These are phyloP conservation scores for Sphagnum magellanicum DNA, from an alignment of 228 moss, liverwort and hornwort species.

Conservation along the genomic window DNA sequence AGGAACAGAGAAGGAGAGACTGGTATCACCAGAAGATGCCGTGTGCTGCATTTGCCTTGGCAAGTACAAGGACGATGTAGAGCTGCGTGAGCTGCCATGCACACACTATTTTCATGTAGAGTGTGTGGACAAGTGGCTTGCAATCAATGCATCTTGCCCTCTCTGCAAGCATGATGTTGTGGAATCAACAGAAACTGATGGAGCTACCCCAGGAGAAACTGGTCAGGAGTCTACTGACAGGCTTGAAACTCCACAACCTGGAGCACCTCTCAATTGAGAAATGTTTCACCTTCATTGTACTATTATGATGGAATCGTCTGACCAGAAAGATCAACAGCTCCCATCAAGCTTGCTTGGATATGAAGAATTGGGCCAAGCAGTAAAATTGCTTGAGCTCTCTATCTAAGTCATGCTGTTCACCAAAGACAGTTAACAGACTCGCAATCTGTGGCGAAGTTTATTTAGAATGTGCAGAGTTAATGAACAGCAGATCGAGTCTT, in stretches of 20 bases:
- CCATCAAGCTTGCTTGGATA: slow-evolving; percentile 1
- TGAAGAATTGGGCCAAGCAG: not conserved
- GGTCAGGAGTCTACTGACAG: slow-evolving; percentile 12
- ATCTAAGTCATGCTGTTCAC: not conserved
- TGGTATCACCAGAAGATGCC: slow-evolving; percentile 51
- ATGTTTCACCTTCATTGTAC: not conserved
- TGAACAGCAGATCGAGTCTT: too few relatives aligned
- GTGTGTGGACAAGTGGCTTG: slow-evolving; percentile 59
- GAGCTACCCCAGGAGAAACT: slow-evolving; percentile 14
- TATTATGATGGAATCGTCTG: not conserved
- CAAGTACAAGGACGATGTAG: slow-evolving; percentile 39
- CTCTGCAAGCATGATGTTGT: slow-evolving; percentile 62
- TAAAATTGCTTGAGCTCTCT: slow-evolving; percentile 6
- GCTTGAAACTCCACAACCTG: slow-evolving; percentile 13
- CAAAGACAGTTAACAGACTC: too few relatives aligned
- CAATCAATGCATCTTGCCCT: slow-evolving; percentile 53
- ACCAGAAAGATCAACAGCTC: not conserved
- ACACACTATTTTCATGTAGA: slow-evolving; percentile 58
- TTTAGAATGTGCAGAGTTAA: too few relatives aligned
- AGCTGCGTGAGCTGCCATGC: slow-evolving; percentile 53
- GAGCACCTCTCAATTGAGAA: slow-evolving; percentile 19
- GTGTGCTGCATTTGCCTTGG: slow-evolving; percentile 64
- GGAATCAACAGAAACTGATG: slow-evolving; percentile 6
- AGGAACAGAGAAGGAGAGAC: slow-evolving; percentile 50
- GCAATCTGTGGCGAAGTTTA: too few relatives aligned